Evolutionary conservation across 2,329 filamentous ascomycete genomes (phyloP).

Genomic region (Botrytis deweyae): DNA sequence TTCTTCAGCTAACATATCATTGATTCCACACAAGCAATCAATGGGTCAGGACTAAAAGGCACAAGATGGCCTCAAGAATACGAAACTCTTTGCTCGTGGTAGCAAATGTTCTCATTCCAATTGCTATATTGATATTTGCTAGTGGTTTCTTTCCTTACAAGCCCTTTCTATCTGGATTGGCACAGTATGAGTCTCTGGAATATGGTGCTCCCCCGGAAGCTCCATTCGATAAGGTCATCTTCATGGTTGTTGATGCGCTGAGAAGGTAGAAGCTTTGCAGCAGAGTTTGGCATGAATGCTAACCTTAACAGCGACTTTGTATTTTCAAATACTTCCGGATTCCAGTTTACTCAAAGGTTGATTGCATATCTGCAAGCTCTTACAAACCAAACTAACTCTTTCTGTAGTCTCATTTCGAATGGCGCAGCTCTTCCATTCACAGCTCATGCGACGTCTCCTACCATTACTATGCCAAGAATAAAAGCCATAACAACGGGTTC

Average conservation of each 20-base stretch:
- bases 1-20: background rate
- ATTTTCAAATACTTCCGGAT: slow-evolving; percentile 76
- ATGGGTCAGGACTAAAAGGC: slow-evolving; percentile 17
- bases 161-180: slow-evolving; percentile 82
- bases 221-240: slow-evolving; percentile 85
- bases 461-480: slow-evolving; percentile 95
- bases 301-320: slow-evolving; percentile 76
- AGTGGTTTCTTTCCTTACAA: slow-evolving; percentile 98
- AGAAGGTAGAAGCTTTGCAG: slow-evolving; percentile 61
- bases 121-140: slow-evolving; percentile 75
- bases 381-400: slow-evolving; percentile 18
- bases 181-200: slow-evolving; percentile 59
- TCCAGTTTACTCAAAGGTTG: slow-evolving; percentile 84
- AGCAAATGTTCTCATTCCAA: slow-evolving; percentile 75
- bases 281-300: slow-evolving; percentile 24
- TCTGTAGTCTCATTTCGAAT: slow-evolving; percentile 47
- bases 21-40: background rate
- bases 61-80: slow-evolving; percentile 33
- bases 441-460: slow-evolving; percentile 92
- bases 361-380: background rate
- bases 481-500: slow-evolving; percentile 98
- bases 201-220: slow-evolving; percentile 59
- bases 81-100: slow-evolving; percentile 49
- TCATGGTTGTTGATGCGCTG: slow-evolving; percentile 97
- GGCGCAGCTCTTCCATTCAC: slow-evolving; percentile 90